These are phyloP conservation scores for Candida frijolesensis DNA, from an alignment of 1,139 yeast genomes.

Conservation along the genomic window DNA sequence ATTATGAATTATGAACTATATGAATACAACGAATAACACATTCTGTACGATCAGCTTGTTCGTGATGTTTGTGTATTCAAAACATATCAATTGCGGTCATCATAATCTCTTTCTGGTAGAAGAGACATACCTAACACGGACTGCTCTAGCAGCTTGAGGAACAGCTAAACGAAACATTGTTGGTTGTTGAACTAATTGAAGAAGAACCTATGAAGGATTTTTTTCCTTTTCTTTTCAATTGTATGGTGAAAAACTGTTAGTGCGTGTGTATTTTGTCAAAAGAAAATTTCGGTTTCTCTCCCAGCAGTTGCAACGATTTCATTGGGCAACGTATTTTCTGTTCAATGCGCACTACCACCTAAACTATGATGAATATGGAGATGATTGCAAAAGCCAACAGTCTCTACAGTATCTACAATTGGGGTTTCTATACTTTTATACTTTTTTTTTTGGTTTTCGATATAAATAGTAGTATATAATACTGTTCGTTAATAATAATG, in stretches of 20 bases:
- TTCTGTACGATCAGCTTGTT: no score
- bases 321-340: slow-evolving; percentile 8
- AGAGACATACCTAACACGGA: slow-evolving; percentile 54
- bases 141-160: slow-evolving; percentile 58
- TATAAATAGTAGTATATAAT: not conserved
- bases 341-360: not conserved
- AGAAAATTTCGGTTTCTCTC: not conserved
- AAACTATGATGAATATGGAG: no score
- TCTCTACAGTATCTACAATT: not conserved
- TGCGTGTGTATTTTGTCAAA: not conserved
- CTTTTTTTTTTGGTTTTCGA: not conserved
- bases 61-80: no score
- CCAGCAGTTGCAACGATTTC: slow-evolving; percentile 6
- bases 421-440: not conserved
- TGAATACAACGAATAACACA: no score
- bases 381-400: slow-evolving; percentile 6
- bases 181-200: slow-evolving; percentile 12
- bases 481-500: not conserved
- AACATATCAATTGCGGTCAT: not conserved
- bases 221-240: slow-evolving; percentile 4
- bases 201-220: not conserved
- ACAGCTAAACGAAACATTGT: slow-evolving; percentile 69
- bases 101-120: not conserved
- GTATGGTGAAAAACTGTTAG: no score
- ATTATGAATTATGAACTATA: no score